Evolutionary conservation across 768 basidiomycete genomes (phyloP).

Genomic region (Suillus spraguei): DNA sequence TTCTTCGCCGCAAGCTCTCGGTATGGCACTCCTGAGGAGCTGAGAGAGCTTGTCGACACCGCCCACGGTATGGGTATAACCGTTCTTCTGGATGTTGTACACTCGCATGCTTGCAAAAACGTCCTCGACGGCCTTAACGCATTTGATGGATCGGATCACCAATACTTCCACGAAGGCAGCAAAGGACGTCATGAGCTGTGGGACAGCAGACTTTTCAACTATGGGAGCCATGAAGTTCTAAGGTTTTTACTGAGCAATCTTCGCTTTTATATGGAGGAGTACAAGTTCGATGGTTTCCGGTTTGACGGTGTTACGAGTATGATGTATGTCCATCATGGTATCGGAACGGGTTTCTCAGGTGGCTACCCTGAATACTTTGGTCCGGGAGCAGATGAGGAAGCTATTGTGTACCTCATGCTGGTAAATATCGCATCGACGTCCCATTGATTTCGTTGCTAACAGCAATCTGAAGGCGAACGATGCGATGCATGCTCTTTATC

Average conservation of each 20-base stretch:
- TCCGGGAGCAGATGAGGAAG: constrained; percentile 79
- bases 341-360: constrained; percentile 96
- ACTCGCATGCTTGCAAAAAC: constrained; percentile 98
- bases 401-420: constrained; percentile 95
- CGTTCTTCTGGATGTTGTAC: constrained; percentile 94
- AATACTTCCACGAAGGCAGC: constrained; percentile 93
- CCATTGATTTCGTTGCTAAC: not conserved
- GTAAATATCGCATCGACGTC: constrained; percentile 47
- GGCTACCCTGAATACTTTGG: constrained; percentile 99
- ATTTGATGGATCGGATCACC: constrained; percentile 97
- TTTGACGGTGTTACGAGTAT: constrained; percentile 99
- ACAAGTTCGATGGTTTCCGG: constrained; percentile 95
- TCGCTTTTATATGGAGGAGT: constrained; percentile 94
- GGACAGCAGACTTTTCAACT: constrained; percentile 98
- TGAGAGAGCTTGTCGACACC: constrained; percentile 93
- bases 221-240: constrained; percentile 90
- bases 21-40: constrained; percentile 94
- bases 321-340: constrained; percentile 99
- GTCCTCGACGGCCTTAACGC: constrained; percentile 92
- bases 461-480: constrained; percentile 82
- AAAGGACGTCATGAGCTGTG: constrained; percentile 95
- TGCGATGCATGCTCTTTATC: constrained; percentile 80
- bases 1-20: constrained; percentile 97
- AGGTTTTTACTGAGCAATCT: constrained; percentile 95
- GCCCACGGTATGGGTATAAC: constrained; percentile 93